These are phyloP conservation scores for Talaromyces rugulosus DNA, from an alignment of 2,329 filamentous ascomycete species.

Conservation along the genomic window DNA sequence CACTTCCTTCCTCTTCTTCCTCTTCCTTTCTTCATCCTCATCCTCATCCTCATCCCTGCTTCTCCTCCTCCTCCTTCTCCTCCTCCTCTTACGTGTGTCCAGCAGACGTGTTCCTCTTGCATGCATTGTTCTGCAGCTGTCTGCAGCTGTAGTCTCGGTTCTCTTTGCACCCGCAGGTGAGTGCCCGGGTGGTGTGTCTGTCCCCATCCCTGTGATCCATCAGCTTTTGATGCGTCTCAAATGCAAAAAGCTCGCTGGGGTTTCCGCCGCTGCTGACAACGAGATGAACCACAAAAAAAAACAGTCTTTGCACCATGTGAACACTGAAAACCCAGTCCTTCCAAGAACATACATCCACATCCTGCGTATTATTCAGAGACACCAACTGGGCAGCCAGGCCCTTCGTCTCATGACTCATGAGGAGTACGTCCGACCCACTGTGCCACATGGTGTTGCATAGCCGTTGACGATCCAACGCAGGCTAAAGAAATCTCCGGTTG, in stretches of 20 bases:
- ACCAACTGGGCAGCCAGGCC: not conserved
- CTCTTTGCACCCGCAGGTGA: not conserved
- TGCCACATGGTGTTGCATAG: slow-evolving; percentile 8
- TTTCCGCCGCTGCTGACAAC: not conserved
- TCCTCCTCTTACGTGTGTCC: not conserved
- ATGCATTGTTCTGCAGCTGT: not conserved
- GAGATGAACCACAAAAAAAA: not conserved
- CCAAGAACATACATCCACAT: not conserved
- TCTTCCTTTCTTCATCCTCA: not conserved
- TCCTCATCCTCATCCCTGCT: not conserved
- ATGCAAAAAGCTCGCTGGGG: not conserved
- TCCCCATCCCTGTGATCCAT: not conserved
- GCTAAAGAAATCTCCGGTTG: not conserved
- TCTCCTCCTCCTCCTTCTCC: not conserved
- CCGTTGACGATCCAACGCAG: slow-evolving; percentile 1
- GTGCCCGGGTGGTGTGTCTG: not conserved
- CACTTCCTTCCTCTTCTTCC: not conserved
- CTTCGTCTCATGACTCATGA: not conserved
- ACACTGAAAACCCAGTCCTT: not conserved
- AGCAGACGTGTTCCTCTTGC: not conserved
- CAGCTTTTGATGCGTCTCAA: not conserved
- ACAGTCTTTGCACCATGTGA: not conserved
- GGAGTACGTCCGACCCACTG: not conserved
- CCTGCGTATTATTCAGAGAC: not conserved
- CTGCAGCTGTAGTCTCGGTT: not conserved